Percentiles rank a stretch among this genome's conserved stretches.
Evolutionary conservation across 2,329 filamentous ascomycete genomes (phyloP).

Genomic region (Arthrobotrys sphaeroides): DNA sequence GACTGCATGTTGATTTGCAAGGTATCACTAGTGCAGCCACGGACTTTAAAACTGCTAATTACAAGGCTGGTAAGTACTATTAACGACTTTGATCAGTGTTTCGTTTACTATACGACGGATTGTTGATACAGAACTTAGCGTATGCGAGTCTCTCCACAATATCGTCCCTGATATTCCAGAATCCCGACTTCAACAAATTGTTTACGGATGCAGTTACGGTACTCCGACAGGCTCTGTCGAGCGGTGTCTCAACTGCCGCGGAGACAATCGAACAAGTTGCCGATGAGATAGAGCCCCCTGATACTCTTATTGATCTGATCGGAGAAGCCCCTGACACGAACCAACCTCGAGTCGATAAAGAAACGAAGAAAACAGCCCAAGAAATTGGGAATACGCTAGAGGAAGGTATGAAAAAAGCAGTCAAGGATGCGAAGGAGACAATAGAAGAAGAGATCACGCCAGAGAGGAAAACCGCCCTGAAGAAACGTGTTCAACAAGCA

Average conservation of each 20-base stretch:
- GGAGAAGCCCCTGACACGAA: slow-evolving; percentile 64
- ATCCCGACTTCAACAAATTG: slow-evolving; percentile 88
- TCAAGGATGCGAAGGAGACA: slow-evolving; percentile 64
- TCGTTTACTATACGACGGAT: not conserved
- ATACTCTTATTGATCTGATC: slow-evolving; percentile 64
- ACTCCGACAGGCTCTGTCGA: slow-evolving; percentile 83
- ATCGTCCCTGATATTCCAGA: slow-evolving; percentile 83
- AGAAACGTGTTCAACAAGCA: slow-evolving; percentile 78
- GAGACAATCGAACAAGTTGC: slow-evolving; percentile 78
- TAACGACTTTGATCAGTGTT: not conserved
- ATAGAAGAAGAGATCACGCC: slow-evolving; percentile 62
- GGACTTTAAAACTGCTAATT: slow-evolving; percentile 74
- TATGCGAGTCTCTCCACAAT: slow-evolving; percentile 85
- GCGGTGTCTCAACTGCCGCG: slow-evolving; percentile 82
- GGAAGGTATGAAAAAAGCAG: slow-evolving; percentile 63
- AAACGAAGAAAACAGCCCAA: slow-evolving; percentile 59
- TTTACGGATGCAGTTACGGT: slow-evolving; percentile 81
- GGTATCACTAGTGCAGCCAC: slow-evolving; percentile 71
- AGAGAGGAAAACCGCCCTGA: slow-evolving; percentile 72
- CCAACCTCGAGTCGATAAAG: slow-evolving; percentile 65
- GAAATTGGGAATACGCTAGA: slow-evolving; percentile 64
- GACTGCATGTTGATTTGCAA: slow-evolving; percentile 73
- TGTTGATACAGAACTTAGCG: slow-evolving; percentile 64
- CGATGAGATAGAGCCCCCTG: slow-evolving; percentile 75
- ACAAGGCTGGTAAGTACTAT: slow-evolving; percentile 70